These are phyloP conservation scores for Parsonsia alboflavescens DNA, from an alignment of 257 asterid genomes.

Conservation along the genomic window DNA sequence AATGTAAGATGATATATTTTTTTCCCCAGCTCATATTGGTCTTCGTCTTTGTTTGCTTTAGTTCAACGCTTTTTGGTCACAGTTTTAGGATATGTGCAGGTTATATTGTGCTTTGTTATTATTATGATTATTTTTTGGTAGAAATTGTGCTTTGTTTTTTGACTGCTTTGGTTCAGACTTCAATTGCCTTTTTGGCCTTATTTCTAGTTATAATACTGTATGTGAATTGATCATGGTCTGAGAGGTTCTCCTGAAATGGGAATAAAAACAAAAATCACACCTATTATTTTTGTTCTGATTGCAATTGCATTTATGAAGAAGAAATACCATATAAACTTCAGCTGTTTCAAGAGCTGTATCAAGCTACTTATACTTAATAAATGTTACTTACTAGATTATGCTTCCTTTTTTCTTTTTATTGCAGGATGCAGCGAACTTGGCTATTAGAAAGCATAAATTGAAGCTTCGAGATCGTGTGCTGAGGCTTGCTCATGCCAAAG, in stretches of 20 bases:
- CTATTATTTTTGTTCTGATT: background rate
- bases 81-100: too few species aligned
- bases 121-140: too few species aligned
- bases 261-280: background rate
- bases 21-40: too few species aligned
- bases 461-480: slow-evolving; percentile 71
- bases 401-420: background rate
- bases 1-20: too few species aligned
- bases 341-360: background rate
- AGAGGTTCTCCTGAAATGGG: background rate
- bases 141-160: background rate
- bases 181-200: background rate
- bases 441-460: slow-evolving; percentile 44
- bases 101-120: background rate
- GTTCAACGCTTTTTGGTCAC: too few species aligned
- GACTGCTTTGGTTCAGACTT: background rate
- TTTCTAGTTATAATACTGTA: background rate
- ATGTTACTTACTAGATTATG: background rate
- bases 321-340: background rate
- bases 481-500: slow-evolving; percentile 62
- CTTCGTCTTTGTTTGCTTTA: too few species aligned
- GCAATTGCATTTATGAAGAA: background rate
- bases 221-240: background rate
- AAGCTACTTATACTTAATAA: background rate
- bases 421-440: slow-evolving; percentile 69